These are phyloP conservation scores for Fabrea salina DNA, from an alignment of 169 alveolate species.

Conservation along the genomic window DNA sequence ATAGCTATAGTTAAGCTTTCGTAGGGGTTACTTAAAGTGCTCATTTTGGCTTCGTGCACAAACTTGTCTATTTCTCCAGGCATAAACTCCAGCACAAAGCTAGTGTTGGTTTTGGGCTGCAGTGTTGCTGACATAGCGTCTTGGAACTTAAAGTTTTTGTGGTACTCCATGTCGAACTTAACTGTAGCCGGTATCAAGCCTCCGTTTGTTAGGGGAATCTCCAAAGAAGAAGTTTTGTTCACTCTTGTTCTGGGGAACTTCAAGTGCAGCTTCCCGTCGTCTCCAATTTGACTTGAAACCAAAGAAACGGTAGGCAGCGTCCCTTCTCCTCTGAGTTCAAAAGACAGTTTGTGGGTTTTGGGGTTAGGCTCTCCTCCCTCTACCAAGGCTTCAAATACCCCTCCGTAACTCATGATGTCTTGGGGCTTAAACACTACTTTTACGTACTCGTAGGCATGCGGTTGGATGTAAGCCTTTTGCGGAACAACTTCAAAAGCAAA, in stretches of 20 bases:
- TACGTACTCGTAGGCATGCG: slow-evolving; percentile 89
- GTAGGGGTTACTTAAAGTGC: slow-evolving; percentile 82
- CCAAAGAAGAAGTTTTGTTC: slow-evolving; percentile 59
- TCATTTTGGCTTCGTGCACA: slow-evolving; percentile 53
- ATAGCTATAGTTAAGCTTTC: slow-evolving; percentile 75
- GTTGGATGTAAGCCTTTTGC: slow-evolving; percentile 81
- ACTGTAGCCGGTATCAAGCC: slow-evolving; percentile 86
- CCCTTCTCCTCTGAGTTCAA: slow-evolving; percentile 91
- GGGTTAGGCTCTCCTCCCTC: slow-evolving; percentile 86
- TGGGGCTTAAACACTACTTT: slow-evolving; percentile 89
- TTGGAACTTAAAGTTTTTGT: slow-evolving; percentile 76
- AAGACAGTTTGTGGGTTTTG: slow-evolving; percentile 78
- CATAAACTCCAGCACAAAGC: slow-evolving; percentile 71
- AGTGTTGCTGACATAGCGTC: slow-evolving; percentile 73
- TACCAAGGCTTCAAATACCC: slow-evolving; percentile 88
- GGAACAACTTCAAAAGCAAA: slow-evolving; percentile 85
- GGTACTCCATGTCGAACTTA: slow-evolving; percentile 69
- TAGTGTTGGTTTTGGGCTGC: slow-evolving; percentile 76
- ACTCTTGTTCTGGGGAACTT: slow-evolving; percentile 78
- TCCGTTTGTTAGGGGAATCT: slow-evolving; percentile 75
- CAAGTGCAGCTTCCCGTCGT: slow-evolving; percentile 79
- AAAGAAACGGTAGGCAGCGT: slow-evolving; percentile 30
- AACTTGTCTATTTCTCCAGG: slow-evolving; percentile 71
- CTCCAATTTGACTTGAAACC: slow-evolving; percentile 16
- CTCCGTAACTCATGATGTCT: slow-evolving; percentile 85